Evolutionary conservation across 371 early-diverging fungal species (phyloP), one percentile per base, ranked within the genome.

Genomic region (Mortierella sp.): DNA sequence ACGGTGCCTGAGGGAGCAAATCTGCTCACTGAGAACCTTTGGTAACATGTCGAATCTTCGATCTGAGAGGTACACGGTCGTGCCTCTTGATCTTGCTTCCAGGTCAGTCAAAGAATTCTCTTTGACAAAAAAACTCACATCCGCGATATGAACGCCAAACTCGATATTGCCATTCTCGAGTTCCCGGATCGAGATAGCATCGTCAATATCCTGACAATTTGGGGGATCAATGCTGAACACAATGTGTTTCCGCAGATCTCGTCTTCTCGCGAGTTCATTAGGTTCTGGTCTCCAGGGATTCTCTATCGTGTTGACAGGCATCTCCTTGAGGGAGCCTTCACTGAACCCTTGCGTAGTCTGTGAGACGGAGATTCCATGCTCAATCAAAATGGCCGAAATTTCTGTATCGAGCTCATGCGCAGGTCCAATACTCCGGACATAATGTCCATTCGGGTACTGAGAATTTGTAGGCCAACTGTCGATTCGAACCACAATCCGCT

Each of bases 21-120:
- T 83, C 28, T 93, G 87, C 80, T 96, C 96, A 81, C 97, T 95
- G 28, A 99, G 86, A 2, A 96, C 87, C n/a, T 92, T 87, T 0
- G 99, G 99, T 9, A 99, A 85, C 99, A 99, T 99, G 66, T 98
- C 98, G 74, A 99, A 96, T 19, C 97, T 89, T 45, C 94, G 86
- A 77, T 95, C 94, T 2, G 93, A 92, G 25, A 99, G 83, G 82
- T 99, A 99, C 1, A 97, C 94, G 0, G 99, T 98, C 4, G 98
- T 99, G 6, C 95, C 95, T 62, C 99, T 88, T 19, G 93, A 85
- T 45, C 84, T 74, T 4, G 99, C 99, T 81, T 97, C 97, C 44
- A 87, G 66, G 81, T 99, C 99, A 21, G 98, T 87, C n/a, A 88
- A 84, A 3, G 89, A 89, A 23, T 89, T 90, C 28, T 90, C 89